phyloP scores from a whole-genome alignment of 176 grass and related monocot genomes.

The Bromus sterilis region DNA sequence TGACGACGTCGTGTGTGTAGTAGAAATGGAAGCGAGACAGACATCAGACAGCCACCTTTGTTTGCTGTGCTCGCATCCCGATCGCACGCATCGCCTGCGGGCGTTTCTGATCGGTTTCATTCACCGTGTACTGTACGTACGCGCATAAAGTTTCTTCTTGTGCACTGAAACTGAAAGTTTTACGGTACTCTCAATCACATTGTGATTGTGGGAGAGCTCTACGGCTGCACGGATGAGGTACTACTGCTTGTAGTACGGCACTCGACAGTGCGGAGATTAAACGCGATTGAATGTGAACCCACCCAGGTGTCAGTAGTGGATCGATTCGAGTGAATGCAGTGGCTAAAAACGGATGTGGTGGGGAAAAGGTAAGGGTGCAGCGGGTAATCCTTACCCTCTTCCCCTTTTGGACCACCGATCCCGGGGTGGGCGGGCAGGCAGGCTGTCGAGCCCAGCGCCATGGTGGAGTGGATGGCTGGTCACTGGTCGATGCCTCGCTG shows the following conservation, averaged over 20 bases:
- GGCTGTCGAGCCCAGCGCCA: not conserved
- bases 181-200: no score
- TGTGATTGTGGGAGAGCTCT: no score
- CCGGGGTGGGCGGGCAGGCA: conserved; percentile 1
- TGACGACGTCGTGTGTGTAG: not conserved
- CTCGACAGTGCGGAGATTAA: not conserved
- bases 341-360: not conserved
- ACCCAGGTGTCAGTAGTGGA: not conserved
- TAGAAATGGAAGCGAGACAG: not conserved
- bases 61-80: not conserved
- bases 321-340: not conserved
- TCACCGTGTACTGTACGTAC: no score
- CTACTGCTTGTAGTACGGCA: not conserved
- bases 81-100: no score
- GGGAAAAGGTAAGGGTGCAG: not conserved
- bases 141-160: no score
- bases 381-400: not conserved
- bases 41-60: not conserved
- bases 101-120: no score
- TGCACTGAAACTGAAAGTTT: no score
- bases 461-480: not conserved
- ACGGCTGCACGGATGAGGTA: not conserved
- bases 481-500: not conserved
- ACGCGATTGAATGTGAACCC: not conserved
- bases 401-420: conserved; percentile 35